Conservation (phyloP, 345 rosid species). For the Boechera stricta region DNA sequence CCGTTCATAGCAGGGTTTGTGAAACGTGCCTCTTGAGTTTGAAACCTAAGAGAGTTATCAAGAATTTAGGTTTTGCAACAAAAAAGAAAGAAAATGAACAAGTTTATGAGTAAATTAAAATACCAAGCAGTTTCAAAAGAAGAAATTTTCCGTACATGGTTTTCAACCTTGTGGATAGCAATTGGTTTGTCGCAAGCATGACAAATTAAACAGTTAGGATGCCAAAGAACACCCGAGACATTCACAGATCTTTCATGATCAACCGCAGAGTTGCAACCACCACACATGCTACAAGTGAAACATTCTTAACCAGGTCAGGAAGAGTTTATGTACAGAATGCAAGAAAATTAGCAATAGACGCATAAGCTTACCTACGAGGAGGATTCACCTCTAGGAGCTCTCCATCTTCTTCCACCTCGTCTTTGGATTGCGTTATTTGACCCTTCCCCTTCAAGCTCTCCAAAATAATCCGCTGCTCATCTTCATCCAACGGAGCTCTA, state of each 20-base stretch:
- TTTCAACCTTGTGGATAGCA: conserved; percentile 62
- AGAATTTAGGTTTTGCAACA: background rate
- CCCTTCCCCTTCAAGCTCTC: conserved; percentile 32
- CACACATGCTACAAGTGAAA: conserved; percentile 59
- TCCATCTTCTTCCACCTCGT: conserved; percentile 18
- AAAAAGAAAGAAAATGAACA: conserved; percentile 5
- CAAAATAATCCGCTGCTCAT: conserved; percentile 27
- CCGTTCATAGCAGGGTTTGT: conserved; percentile 26
- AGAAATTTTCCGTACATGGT: conserved; percentile 17
- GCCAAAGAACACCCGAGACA: conserved; percentile 70
- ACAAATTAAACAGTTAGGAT: conserved; percentile 72
- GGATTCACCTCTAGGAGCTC: conserved; percentile 7
- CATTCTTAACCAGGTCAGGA: conserved; percentile 5
- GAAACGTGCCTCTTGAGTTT: conserved; percentile 43
- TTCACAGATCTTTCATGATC: conserved; percentile 70
- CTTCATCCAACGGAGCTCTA: conserved; percentile 20
- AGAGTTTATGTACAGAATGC: background rate
- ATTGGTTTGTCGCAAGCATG: conserved; percentile 64
- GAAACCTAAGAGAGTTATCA: conserved; percentile 36
- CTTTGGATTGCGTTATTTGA: background rate
- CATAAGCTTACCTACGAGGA: conserved; percentile 38
- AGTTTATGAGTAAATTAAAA: background rate
- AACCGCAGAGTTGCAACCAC: conserved; percentile 64
- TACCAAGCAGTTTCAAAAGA: background rate
- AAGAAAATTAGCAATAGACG: conserved; percentile 13